phyloP scores from a whole-genome alignment of 2,329 filamentous ascomycete genomes.

The Ceratocystis harringtonii region DNA sequence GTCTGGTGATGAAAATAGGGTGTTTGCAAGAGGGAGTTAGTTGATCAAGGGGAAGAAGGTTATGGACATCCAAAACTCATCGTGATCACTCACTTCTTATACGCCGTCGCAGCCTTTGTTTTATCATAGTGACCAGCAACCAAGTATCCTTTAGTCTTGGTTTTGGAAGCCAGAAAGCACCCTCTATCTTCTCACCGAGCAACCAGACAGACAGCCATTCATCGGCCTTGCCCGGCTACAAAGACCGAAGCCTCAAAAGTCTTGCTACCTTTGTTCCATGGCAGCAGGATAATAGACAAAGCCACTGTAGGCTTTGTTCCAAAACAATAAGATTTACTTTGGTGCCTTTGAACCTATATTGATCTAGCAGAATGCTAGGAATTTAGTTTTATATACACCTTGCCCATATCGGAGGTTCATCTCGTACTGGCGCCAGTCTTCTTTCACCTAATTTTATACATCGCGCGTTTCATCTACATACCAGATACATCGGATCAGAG shows the following conservation, averaged over 20 bases:
- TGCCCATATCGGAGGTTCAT: background rate
- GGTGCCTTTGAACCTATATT: background rate
- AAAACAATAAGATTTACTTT: background rate
- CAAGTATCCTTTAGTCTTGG: background rate
- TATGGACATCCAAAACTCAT: background rate
- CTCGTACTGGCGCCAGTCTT: background rate
- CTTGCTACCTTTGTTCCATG: background rate
- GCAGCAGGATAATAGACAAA: background rate
- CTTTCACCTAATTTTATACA: background rate
- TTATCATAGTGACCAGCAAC: background rate
- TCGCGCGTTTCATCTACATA: background rate
- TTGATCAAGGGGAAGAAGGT: background rate
- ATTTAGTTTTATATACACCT: background rate
- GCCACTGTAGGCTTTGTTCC: background rate
- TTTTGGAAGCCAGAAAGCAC: background rate
- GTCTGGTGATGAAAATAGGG: background rate
- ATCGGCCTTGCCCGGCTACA: background rate
- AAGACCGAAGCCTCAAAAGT: background rate
- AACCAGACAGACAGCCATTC: background rate
- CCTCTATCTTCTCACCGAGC: background rate
- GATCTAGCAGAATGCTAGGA: background rate
- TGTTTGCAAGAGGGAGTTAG: background rate
- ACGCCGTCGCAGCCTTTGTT: background rate
- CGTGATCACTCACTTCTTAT: background rate
- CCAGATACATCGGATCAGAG: background rate